Evolutionary conservation across 176 grass and related monocot genomes (phyloP).

Genomic region (maize (Zea mays)): Zm-B73-REFERENCE-NAM-5.0 NC_050098.1:229387001-229387500

Average conservation of each 20-base stretch:
- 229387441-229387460: too few relatives aligned
- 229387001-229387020: too few relatives aligned
- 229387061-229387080: constrained; percentile 6
- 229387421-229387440: too few relatives aligned
- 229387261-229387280: constrained; percentile 11
- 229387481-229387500: too few relatives aligned
- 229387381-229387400: too few relatives aligned
- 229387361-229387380: too few relatives aligned
- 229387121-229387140: not conserved
- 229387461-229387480: too few relatives aligned
- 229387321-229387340: not conserved
- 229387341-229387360: too few relatives aligned
- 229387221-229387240: not conserved
- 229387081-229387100: not conserved
- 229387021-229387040: not conserved
- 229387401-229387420: too few relatives aligned
- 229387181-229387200: not conserved
- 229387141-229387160: too few relatives aligned
- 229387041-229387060: not conserved
- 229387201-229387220: constrained; percentile 5
- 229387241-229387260: not conserved
- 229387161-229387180: not conserved
- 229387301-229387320: not conserved
- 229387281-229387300: not conserved
- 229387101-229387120: too few relatives aligned